Percentiles rank a stretch among this genome's conserved stretches.
Conservation (phyloP, 2,329 filamentous ascomycete species). For the Aspergillus hiratsukae region DNA sequence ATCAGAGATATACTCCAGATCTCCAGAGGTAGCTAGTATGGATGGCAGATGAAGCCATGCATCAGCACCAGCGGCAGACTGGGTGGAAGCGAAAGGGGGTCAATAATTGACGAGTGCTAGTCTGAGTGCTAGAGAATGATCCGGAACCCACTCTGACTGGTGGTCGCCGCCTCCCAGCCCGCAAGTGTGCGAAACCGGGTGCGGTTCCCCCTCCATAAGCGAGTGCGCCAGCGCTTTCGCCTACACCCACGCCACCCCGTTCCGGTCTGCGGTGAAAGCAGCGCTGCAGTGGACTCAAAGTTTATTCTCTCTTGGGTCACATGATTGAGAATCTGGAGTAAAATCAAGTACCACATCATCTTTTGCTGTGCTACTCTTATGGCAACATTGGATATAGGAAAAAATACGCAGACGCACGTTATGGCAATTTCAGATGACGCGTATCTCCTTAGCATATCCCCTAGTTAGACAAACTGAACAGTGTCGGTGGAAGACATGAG, state of each 20-base stretch:
- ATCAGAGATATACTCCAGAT: not conserved
- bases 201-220: conserved; percentile 12
- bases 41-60: conserved; percentile 6
- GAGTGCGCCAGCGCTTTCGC: conserved; percentile 15
- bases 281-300: not conserved
- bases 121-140: conserved; percentile 33
- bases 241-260: conserved; percentile 26
- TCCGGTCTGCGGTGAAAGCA: conserved; percentile 19
- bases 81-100: conserved; percentile 32
- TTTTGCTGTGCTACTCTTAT: too few species aligned
- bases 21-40: conserved; percentile 6
- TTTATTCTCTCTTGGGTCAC: not conserved
- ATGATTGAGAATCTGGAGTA: not conserved
- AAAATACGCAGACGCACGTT: too few species aligned
- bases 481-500: not conserved
- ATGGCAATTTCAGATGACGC: too few species aligned
- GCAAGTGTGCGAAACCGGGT: conserved; percentile 14
- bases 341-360: too few species aligned
- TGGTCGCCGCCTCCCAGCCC: not conserved
- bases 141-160: conserved; percentile 17
- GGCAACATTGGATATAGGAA: not conserved
- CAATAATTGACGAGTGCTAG: conserved; percentile 18
- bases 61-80: conserved; percentile 17
- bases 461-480: not conserved
- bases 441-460: not conserved